phyloP scores from a whole-genome alignment of 2,329 filamentous ascomycete genomes.

The Aspergillus sp. region DNA sequence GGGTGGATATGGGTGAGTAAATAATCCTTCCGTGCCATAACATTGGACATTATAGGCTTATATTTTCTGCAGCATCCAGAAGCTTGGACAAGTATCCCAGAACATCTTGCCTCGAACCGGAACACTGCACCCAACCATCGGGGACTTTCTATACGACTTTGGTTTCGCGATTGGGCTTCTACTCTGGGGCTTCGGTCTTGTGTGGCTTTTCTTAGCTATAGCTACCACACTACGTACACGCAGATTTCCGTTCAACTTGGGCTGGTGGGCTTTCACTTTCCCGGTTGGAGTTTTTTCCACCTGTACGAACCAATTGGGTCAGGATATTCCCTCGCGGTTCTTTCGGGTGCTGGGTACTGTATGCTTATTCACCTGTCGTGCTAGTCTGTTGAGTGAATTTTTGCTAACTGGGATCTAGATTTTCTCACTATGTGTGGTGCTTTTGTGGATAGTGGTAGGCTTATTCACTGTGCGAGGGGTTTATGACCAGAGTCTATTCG shows the following conservation, averaged over 20 bases:
- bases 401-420: not conserved
- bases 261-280: conserved; percentile 53
- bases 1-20: conserved; percentile 47
- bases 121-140: conserved; percentile 14
- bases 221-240: conserved; percentile 18
- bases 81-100: conserved; percentile 40
- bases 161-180: conserved; percentile 23
- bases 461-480: conserved; percentile 1
- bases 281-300: conserved; percentile 48
- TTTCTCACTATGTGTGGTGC: conserved; percentile 2
- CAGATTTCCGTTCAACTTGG: conserved; percentile 50
- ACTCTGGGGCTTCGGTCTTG: conserved; percentile 26
- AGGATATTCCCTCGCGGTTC: conserved; percentile 46
- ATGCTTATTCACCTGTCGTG: conserved; percentile 1
- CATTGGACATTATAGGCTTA: not conserved
- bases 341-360: conserved; percentile 48
- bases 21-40: not conserved
- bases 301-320: conserved; percentile 31
- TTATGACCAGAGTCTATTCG: conserved; percentile 2
- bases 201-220: conserved; percentile 27
- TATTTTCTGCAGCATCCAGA: conserved; percentile 30
- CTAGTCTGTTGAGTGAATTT: not conserved
- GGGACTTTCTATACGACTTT: conserved; percentile 19
- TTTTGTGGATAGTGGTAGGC: conserved; percentile 3
- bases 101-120: conserved; percentile 17